Evolutionary conservation across 805 yeast genomes (phyloP), one percentile per base, ranked within the genome.

Genomic region (Jamesozyma piceae): DNA sequence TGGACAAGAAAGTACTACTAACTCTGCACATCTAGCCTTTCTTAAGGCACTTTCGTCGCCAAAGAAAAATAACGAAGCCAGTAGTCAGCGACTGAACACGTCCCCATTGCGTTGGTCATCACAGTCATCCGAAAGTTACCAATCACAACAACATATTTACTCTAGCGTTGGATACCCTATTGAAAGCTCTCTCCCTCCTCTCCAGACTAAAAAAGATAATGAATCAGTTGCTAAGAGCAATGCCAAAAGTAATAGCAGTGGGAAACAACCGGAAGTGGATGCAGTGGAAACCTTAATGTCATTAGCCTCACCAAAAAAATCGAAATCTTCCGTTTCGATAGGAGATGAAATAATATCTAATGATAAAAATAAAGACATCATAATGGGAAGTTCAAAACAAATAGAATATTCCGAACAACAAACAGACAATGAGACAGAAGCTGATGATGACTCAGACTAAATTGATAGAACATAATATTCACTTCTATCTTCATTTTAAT

Each of bases 201-300:
- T 24, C 9, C n/a, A n/a, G n/a, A n/a, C n/a, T n/a, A 28, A 37
- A n/a, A 19, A 38, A 26, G 33, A 28, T 32, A 13, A 14, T 4
- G 13, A 4, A 30, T 29, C 10, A 26, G 34, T 9, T 13, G 8
- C 21, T 13, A 37, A 32, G 15, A 14, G 13, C 18, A 18, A n/a
- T n/a, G 28, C 38, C 26, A 43, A 46, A 20, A 36, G 2, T 14
- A 28, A 35, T 9, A 35, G 21, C 22, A 46, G 46, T 14, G 53
- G 44, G 18, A 47, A 43, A 18, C 59, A 59, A 5, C 58, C 64
- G 3, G 69, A 67, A 45, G 69, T 61, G 3, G 70, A 65, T 41
- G 72, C 70, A 1, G 60, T 67, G 3, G 68, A 65, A 36, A 66
- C 69, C 3, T 48, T 67, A 17, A 67, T 67, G 70, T 65, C 71